Base-by-base conservation (phyloP, 108 stramenopile species). In the Chaetoceros tenuissimus region DNA sequence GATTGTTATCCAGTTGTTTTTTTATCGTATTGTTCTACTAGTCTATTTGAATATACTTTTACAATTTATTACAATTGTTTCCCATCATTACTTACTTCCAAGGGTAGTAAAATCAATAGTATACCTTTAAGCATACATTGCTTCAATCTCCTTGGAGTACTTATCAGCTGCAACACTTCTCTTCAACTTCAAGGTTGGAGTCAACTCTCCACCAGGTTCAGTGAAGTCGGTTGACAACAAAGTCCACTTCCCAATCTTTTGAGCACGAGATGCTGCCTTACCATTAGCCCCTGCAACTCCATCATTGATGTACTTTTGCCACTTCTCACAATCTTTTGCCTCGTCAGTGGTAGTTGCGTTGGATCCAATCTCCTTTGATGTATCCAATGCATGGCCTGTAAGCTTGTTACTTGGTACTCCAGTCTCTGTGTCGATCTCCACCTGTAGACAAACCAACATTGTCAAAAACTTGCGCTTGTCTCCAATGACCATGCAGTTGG, bases 171-270 rank as follows among this genome's bases (percentile, higher is more conserved):
- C 78, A 17, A 79, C 73, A 24, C 67, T 51, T n/a, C 88, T 71
- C 74, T 90, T 90, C 51, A 90, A 62, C 64, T 90, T 90, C 55
- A 90, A 44, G 21, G 88, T 90, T 17, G 88, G 82, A 25, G 88
- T 90, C 23, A 90, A 80, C 58, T 86, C 85, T 10, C 85, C 85
- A 20, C 70, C 74, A 23, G 71, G 46, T 24, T 76, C 85, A 40
- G 62, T 58, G 68, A 90, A 85, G 60, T 80, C 79, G 23, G 53
- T 49, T 28, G 71, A 62, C 19, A 90, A 45, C 25, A 85, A 10
- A 27, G 46, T 30, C 70, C 71, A 80, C 62, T 87, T 87, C 28
- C 62, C 64, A 21, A 90, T 74, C 24, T 66, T 58, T 57, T 84
- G 83, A n/a, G 88, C 88, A 21, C 75, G 77, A 31, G 79, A 80